Percentiles rank a stretch among this genome's conserved stretches.
Evolutionary conservation across 345 rosid species (phyloP).

Genomic region (Eucalyptus sp.): DNA sequence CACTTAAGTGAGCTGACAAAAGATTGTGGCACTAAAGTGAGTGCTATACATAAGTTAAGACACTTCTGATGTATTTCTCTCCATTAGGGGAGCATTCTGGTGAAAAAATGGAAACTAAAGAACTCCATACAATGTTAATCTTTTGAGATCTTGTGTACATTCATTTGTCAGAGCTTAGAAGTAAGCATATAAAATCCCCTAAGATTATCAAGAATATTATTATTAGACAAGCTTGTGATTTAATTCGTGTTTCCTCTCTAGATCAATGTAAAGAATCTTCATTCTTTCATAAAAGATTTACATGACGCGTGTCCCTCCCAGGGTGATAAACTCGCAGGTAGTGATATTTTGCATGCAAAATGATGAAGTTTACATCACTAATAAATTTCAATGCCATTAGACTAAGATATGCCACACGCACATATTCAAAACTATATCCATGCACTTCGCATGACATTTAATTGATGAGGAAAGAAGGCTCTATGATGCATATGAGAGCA

Average conservation of each 20-base stretch:
- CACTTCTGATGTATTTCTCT: accelerated
- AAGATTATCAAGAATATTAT: not conserved
- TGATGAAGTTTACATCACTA: not conserved
- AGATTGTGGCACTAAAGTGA: too few species aligned
- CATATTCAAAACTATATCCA: not conserved
- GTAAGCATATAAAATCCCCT: not conserved
- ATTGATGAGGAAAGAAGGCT: not conserved
- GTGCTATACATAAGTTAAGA: accelerated
- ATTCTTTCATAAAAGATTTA: not conserved
- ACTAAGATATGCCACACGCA: not conserved
- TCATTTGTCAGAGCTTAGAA: not conserved
- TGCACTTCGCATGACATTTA: not conserved
- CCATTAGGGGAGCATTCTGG: not conserved
- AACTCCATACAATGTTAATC: not conserved
- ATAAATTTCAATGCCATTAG: not conserved
- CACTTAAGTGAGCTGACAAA: accelerated
- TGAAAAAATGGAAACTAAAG: not conserved
- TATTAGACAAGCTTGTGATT: not conserved
- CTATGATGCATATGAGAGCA: not conserved
- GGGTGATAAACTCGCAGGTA: not conserved
- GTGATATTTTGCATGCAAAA: not conserved
- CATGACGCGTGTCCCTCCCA: not conserved
- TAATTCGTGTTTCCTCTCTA: not conserved
- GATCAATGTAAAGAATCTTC: not conserved
- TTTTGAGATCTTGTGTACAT: not conserved